phyloP scores from a whole-genome alignment of 2,329 filamentous ascomycete species.

The Fonsecaea nubica region DNA sequence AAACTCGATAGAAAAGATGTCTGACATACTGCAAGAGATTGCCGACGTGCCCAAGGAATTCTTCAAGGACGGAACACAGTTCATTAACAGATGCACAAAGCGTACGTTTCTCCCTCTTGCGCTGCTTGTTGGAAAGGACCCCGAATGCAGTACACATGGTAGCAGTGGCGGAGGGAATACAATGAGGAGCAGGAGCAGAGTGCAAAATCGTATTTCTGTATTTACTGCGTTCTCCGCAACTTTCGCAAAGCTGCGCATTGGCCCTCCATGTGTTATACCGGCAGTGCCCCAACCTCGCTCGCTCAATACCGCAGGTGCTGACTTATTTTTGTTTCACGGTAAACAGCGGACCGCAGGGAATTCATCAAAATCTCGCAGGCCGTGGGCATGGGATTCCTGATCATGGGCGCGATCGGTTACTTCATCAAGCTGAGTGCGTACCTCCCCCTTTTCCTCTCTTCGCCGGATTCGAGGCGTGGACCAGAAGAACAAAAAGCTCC shows the following conservation, averaged over 20 bases:
- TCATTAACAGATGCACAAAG: slow-evolving; percentile 58
- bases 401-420: slow-evolving; percentile 67
- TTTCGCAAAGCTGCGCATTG: too few species aligned
- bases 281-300: not conserved
- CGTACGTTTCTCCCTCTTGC: slow-evolving; percentile 46
- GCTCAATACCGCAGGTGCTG: not conserved
- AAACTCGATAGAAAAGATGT: slow-evolving; percentile 47
- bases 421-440: slow-evolving; percentile 65
- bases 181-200: too few species aligned
- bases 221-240: too few species aligned
- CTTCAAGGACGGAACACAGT: slow-evolving; percentile 57
- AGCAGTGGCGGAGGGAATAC: too few species aligned
- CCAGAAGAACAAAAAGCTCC: not conserved
- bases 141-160: not conserved
- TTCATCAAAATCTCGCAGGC: slow-evolving; percentile 68
- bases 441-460: not conserved
- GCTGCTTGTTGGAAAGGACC: not conserved
- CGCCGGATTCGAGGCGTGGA: not conserved
- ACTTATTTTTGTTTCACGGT: slow-evolving; percentile 18
- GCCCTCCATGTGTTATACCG: too few species aligned
- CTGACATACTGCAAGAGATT: slow-evolving; percentile 66
- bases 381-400: slow-evolving; percentile 65
- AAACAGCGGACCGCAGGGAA: slow-evolving; percentile 62
- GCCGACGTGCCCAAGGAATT: slow-evolving; percentile 65
- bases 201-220: too few species aligned